These are phyloP conservation scores for Mytilinidion resinicola DNA, from an alignment of 495 filamentous ascomycete species.

Conservation along the genomic window DNA sequence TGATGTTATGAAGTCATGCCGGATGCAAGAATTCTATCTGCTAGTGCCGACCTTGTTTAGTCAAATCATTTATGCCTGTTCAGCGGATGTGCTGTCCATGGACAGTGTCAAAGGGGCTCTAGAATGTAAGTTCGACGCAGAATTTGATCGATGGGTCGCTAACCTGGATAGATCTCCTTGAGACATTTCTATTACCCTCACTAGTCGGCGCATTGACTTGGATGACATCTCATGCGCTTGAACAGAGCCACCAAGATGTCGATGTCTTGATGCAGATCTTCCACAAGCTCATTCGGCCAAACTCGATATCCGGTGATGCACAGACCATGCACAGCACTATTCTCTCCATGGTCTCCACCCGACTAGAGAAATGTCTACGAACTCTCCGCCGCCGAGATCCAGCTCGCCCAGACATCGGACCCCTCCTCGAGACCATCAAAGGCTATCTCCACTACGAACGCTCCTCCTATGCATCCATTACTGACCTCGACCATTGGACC, in stretches of 20 bases:
- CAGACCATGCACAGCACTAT: constrained; percentile 75
- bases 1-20: constrained; percentile 85
- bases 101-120: constrained; percentile 81
- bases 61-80: constrained; percentile 73
- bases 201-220: constrained; percentile 74
- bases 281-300: constrained; percentile 66
- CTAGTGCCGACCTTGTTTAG: constrained; percentile 85
- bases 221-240: constrained; percentile 79
- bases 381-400: constrained; percentile 65
- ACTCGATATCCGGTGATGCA: constrained; percentile 72
- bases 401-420: constrained; percentile 61
- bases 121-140: constrained; percentile 58
- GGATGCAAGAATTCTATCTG: constrained; percentile 87
- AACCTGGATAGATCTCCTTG: constrained; percentile 60
- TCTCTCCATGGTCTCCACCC: constrained; percentile 71
- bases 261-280: constrained; percentile 70
- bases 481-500: constrained; percentile 73
- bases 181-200: constrained; percentile 83
- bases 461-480: constrained; percentile 57
- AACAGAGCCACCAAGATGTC: constrained; percentile 42
- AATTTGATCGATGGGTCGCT: constrained; percentile 1
- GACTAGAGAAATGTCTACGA: constrained; percentile 67
- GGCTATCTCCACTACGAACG: constrained; percentile 62
- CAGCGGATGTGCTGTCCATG: constrained; percentile 61
- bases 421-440: constrained; percentile 63